These are phyloP conservation scores for Camelina sativa DNA, from an alignment of 345 rosid species.

Conservation along the genomic window DNA sequence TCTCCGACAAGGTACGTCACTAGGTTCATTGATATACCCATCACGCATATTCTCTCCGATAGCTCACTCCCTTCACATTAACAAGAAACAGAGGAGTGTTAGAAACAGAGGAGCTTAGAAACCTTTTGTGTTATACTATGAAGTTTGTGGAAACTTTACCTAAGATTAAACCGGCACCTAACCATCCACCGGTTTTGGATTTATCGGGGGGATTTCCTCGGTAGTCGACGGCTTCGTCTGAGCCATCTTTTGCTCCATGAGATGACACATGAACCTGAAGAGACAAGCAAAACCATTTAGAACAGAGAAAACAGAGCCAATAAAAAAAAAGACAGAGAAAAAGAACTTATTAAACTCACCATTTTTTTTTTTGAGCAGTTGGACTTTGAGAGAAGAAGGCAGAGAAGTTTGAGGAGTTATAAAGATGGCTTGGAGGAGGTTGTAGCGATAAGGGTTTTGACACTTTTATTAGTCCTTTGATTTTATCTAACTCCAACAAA, in stretches of 20 bases:
- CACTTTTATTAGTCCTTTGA: conserved; percentile 36
- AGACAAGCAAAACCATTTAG: conserved; percentile 53
- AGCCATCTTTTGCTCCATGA: conserved; percentile 52
- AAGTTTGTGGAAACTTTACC: conserved; percentile 48
- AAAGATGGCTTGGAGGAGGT: conserved; percentile 1
- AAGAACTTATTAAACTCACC: conserved; percentile 32
- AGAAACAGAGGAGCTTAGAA: conserved; percentile 18
- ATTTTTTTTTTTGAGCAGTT: conserved; percentile 27
- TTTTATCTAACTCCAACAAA: conserved; percentile 41
- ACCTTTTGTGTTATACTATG: neutral
- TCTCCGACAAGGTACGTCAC: conserved; percentile 83
- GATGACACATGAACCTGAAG: conserved; percentile 46
- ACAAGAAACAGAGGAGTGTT: conserved; percentile 5
- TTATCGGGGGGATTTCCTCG: conserved; percentile 73
- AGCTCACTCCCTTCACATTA: conserved; percentile 70
- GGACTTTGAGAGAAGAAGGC: conserved; percentile 3
- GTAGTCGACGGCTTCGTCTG: conserved; percentile 54
- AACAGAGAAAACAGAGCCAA: conserved; percentile 18
- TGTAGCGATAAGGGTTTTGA: conserved; percentile 36
- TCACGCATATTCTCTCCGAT: conserved; percentile 86
- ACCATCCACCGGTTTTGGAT: conserved; percentile 88
- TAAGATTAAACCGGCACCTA: conserved; percentile 86
- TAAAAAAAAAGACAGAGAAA: conserved; percentile 8
- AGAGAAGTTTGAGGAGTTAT: conserved; percentile 34
- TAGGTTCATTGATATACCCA: conserved; percentile 91